Conservation (phyloP, 2,329 filamentous ascomycete species). For the Cladosporium phlei region DNA sequence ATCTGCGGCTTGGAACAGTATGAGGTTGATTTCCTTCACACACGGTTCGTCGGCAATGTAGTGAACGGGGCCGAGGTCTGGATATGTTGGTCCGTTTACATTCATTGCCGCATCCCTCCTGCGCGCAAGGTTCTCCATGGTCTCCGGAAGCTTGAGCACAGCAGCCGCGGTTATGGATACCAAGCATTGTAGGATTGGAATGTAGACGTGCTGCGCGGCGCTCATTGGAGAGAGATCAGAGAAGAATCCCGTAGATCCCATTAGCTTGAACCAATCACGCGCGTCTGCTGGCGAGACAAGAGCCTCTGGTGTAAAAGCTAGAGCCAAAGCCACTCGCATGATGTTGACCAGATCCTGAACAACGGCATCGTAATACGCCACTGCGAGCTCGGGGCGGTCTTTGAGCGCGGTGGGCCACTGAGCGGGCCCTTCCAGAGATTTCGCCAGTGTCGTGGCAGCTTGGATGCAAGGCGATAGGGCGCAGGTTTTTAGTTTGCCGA, state of each 20-base stretch:
- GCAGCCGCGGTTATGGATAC: constrained; percentile 66
- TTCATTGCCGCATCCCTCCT: constrained; percentile 7
- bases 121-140: constrained; percentile 48
- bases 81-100: constrained; percentile 11
- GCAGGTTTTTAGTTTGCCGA: not conserved
- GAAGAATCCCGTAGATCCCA: constrained; percentile 66
- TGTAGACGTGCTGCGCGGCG: constrained; percentile 42
- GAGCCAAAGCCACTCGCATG: constrained; percentile 51
- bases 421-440: constrained; percentile 1
- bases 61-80: constrained; percentile 37
- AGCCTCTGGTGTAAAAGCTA: constrained; percentile 31
- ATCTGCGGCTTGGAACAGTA: constrained; percentile 59
- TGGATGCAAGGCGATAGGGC: not conserved
- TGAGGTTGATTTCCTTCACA: constrained; percentile 67
- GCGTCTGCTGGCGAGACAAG: constrained; percentile 44
- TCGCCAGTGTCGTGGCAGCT: not conserved
- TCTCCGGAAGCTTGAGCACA: constrained; percentile 64
- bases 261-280: constrained; percentile 69
- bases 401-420: constrained; percentile 16
- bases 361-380: constrained; percentile 59
- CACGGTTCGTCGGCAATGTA: constrained; percentile 68
- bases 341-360: constrained; percentile 67
- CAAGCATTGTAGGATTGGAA: constrained; percentile 63
- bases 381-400: constrained; percentile 24
- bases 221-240: constrained; percentile 49